Conservation (phyloP, 2,329 filamentous ascomycete genomes). For the Pestalotiopsis sp. region DNA sequence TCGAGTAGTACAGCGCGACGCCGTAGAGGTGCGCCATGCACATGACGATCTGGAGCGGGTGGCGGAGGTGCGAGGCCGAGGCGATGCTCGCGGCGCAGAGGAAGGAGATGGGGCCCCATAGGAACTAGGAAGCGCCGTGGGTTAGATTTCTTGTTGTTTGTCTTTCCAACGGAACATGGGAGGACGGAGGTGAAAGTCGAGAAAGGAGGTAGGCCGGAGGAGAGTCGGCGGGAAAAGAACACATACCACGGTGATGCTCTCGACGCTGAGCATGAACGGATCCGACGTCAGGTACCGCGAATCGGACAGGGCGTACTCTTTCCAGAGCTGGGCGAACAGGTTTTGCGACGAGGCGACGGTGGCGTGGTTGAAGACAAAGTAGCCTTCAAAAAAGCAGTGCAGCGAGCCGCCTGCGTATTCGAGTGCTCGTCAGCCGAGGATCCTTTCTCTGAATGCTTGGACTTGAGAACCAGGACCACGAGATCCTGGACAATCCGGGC, state of each 20-base stretch:
- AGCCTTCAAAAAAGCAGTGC: constrained; percentile 83
- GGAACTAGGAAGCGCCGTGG: constrained; percentile 37
- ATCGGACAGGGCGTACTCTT: constrained; percentile 87
- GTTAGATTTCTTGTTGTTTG: neutral
- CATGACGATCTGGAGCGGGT: constrained; percentile 54
- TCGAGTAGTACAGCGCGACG: constrained; percentile 64
- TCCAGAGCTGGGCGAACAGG: constrained; percentile 86
- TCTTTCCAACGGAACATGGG: neutral
- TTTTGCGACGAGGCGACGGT: constrained; percentile 69
- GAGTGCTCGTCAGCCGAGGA: neutral
- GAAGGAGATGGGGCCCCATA: constrained; percentile 63
- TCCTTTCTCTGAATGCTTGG: neutral
- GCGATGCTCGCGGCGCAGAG: constrained; percentile 50
- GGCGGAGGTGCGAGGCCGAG: constrained; percentile 44
- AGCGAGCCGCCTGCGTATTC: constrained; percentile 60
- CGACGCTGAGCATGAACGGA: constrained; percentile 84
- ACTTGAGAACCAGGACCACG: neutral
- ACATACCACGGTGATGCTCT: constrained; percentile 77
- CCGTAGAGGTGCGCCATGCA: constrained; percentile 62
- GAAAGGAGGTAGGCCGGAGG: neutral
- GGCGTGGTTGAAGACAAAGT: constrained; percentile 73
- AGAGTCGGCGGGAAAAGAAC: constrained; percentile 19
- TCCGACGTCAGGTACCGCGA: constrained; percentile 84
- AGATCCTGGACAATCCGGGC: neutral
- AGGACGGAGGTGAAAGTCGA: neutral